Conservation (phyloP, 768 basidiomycete species). For the Cantharellus anzutake region DNA sequence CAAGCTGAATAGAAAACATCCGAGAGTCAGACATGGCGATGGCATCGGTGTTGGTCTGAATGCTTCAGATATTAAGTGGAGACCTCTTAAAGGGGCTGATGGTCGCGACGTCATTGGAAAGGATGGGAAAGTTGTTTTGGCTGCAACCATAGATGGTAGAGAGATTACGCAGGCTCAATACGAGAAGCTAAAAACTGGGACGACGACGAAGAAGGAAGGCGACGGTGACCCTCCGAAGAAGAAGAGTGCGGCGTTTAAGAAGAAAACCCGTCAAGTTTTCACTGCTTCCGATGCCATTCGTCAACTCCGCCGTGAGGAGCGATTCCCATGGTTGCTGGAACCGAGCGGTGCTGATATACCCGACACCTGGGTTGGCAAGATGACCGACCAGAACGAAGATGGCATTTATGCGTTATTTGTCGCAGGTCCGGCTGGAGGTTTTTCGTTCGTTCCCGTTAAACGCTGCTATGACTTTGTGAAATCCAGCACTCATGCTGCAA, state of each 20-base stretch:
- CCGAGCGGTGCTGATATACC: slow-evolving; percentile 34
- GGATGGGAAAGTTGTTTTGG: slow-evolving; percentile 65
- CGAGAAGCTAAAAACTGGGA: slow-evolving; percentile 24
- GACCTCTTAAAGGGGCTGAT: slow-evolving; percentile 33
- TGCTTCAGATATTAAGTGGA: not conserved
- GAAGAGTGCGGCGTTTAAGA: slow-evolving; percentile 54
- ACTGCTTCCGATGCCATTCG: slow-evolving; percentile 58
- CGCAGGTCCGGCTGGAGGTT: slow-evolving; percentile 45
- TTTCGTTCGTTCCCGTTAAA: slow-evolving; percentile 75
- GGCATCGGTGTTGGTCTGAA: not conserved
- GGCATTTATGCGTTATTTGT: slow-evolving; percentile 62
- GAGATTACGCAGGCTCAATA: slow-evolving; percentile 23
- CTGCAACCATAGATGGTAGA: slow-evolving; percentile 46
- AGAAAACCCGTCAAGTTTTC: slow-evolving; percentile 70
- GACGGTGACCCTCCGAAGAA: slow-evolving; percentile 17
- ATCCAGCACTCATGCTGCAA: slow-evolving; percentile 45
- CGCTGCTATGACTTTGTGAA: slow-evolving; percentile 91
- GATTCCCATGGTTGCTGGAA: slow-evolving; percentile 87
- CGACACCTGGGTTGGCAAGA: slow-evolving; percentile 64
- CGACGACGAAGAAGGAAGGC: slow-evolving; percentile 5
- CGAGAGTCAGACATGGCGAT: slow-evolving; percentile 18
- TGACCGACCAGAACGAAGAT: slow-evolving; percentile 58
- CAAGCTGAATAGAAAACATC: slow-evolving; percentile 75
- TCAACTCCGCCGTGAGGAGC: slow-evolving; percentile 66
- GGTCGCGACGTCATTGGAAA: slow-evolving; percentile 66